A percentile compares a stretch with the other conserved stretches of the same genome.
Conservation (phyloP, 169 alveolate genomes). For the Pseudocohnilembus persalinus region DNA sequence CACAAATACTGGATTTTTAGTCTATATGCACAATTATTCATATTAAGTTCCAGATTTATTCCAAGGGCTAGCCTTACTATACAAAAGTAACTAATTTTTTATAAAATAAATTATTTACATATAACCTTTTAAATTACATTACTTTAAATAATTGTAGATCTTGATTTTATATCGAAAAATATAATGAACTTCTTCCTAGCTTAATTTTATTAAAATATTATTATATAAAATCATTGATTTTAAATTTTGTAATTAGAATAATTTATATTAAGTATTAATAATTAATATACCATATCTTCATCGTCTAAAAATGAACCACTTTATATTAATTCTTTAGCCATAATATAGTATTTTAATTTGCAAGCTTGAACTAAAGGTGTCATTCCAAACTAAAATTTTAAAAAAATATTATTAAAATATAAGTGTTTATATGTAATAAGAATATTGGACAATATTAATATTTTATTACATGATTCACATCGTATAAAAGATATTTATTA, state of each 20-base stretch:
- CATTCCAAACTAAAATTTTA: not conserved
- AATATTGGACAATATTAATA: too few species aligned
- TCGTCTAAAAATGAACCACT: not conserved
- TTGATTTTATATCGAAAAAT: not conserved
- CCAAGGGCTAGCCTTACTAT: not conserved
- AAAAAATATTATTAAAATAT: too few species aligned
- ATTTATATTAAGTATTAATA: too few species aligned
- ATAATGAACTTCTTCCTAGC: not conserved
- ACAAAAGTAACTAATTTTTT: not conserved
- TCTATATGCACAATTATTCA: not conserved
- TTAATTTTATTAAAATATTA: too few species aligned
- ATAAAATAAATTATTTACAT: too few species aligned
- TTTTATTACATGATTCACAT: not conserved
- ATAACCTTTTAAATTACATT: not conserved
- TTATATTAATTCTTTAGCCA: not conserved
- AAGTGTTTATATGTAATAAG: not conserved
- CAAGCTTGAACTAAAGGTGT: not conserved
- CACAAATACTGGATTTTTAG: not conserved
- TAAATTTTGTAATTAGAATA: too few species aligned
- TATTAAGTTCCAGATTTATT: too few species aligned
- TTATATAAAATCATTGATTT: not conserved
- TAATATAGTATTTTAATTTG: not conserved
- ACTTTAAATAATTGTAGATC: not conserved
- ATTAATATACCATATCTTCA: not conserved
- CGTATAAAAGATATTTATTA: not conserved